These are phyloP conservation scores for Diaporthe citriasiana DNA, from an alignment of 2,329 filamentous ascomycete species.

Conservation along the genomic window DNA sequence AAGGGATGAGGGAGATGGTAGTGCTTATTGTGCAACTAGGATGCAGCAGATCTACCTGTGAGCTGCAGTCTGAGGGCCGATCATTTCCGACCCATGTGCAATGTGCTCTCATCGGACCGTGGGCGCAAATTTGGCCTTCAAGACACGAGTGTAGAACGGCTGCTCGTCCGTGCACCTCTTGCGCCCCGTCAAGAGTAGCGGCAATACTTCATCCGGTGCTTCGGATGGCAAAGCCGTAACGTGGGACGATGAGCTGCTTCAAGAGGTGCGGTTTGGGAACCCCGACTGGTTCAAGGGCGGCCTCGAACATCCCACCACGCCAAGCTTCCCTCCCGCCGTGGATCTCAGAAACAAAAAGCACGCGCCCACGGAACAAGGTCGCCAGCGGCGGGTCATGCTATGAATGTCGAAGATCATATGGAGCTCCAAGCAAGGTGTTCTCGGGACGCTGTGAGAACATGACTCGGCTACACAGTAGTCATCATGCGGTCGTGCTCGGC, in stretches of 20 bases:
- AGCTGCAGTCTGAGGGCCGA: background rate
- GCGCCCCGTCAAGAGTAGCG: constrained; percentile 21
- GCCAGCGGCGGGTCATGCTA: constrained; percentile 24
- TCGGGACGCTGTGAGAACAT: background rate
- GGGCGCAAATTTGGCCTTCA: constrained; percentile 5
- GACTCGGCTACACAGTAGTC: constrained; percentile 18
- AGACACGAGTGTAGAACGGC: background rate
- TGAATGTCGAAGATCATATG: constrained; percentile 17
- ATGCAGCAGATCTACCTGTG: background rate
- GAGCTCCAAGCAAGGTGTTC: background rate
- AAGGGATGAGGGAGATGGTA: constrained; percentile 4
- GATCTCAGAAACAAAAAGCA: constrained; percentile 30
- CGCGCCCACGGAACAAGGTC: constrained; percentile 15
- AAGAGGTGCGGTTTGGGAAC: constrained; percentile 6
- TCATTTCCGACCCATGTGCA: background rate
- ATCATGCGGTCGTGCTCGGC: constrained; percentile 8
- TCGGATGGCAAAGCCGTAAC: constrained; percentile 29
- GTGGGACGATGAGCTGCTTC: constrained; percentile 22
- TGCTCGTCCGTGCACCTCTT: constrained; percentile 26
- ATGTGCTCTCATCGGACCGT: background rate
- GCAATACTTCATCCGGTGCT: constrained; percentile 30
- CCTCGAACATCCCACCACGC: constrained; percentile 27
- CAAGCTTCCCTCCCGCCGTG: constrained; percentile 19
- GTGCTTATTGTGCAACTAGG: background rate
- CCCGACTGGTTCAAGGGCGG: constrained; percentile 25